phyloP scores from a whole-genome alignment of 371 early-diverging fungal genomes.

The Mucor indicus region DNA sequence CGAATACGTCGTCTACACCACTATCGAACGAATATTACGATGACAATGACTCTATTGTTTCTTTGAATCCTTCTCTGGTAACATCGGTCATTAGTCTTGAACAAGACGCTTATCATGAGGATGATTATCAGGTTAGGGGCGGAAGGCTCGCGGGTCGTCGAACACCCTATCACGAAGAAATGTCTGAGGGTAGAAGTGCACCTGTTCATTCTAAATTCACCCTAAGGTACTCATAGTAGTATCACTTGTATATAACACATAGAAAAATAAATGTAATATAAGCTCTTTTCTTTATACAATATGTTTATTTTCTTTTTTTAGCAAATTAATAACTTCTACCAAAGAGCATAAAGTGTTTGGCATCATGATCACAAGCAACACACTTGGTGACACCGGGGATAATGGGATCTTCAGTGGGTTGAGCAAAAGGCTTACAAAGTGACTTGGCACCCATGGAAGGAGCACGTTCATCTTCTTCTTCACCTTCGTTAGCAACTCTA shows the following conservation, averaged over 20 bases:
- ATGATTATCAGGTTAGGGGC: too few species aligned
- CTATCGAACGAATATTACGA: background rate
- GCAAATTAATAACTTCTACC: conserved; percentile 91
- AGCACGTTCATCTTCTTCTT: conserved; percentile 91
- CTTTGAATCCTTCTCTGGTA: conserved; percentile 3
- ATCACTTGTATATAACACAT: background rate
- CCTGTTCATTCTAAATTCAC: conserved; percentile 24
- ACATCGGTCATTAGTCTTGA: conserved; percentile 22
- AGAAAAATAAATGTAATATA: background rate
- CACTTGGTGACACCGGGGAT: conserved; percentile 80
- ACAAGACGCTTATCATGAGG: background rate
- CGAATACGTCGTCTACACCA: background rate
- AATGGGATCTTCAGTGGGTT: conserved; percentile 79
- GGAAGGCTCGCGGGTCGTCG: too few species aligned
- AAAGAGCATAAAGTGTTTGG: conserved; percentile 84
- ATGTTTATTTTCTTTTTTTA: too few species aligned
- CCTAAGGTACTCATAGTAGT: too few species aligned
- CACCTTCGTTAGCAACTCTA: conserved; percentile 60
- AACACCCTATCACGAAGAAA: background rate
- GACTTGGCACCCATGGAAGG: conserved; percentile 99
- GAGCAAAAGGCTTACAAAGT: conserved; percentile 97
- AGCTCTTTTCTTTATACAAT: conserved; percentile 3
- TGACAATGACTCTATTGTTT: conserved; percentile 1
- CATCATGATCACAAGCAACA: conserved; percentile 77
- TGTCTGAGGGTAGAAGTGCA: conserved; percentile 17